Base-by-base conservation (phyloP, 1,139 yeast species). In the Geotrichum siamense region DNA sequence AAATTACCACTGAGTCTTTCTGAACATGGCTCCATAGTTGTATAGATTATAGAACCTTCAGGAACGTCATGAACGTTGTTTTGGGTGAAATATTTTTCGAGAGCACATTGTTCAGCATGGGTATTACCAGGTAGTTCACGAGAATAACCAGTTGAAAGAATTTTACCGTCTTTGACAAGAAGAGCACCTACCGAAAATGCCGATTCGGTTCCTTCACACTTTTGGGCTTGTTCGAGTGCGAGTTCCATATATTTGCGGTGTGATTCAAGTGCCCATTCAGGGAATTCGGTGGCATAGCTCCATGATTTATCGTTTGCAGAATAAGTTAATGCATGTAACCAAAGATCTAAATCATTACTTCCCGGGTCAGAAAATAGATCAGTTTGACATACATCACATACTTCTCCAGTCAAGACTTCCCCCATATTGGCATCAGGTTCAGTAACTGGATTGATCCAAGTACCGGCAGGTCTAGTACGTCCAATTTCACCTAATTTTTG, bases 21-120 rank as follows among this genome's bases (percentile, higher is more conserved):
- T 2, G 94, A 80, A 60, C 99, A 93, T 0, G 99, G 99, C 57
- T 93, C 99, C 98, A 93, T 93, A 0, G 97, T 85, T 0, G 98
- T 91, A 62, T 85, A 93, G 10, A 91, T 65, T 35, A 82, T 86
- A 0, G 94, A 78, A 0, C 95, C 95, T 15, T 57, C 60, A 0
- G 97, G 96, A 1, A 86, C 70, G 3, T 67, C 68, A 3, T 60
- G 53, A 3, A 48, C 28, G 2, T 75, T 74, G 26, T 53, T 49
- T n/a, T 56, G 54, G 17, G 59, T 43, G 54, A 71, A 78, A 54
- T 80, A 82, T 61, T 93, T 93, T 37, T 80, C 83, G 47, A 93
- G 62, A 0, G 96, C 96, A 67, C 94, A 82, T 59, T 93, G 96
- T 58, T 93, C 99, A 1, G 98, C 98, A 62, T 93, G 99, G 0